Evolutionary conservation across 768 basidiomycete genomes (phyloP), one percentile per base, ranked within the genome.

Genomic region (Russula sp.): DNA sequence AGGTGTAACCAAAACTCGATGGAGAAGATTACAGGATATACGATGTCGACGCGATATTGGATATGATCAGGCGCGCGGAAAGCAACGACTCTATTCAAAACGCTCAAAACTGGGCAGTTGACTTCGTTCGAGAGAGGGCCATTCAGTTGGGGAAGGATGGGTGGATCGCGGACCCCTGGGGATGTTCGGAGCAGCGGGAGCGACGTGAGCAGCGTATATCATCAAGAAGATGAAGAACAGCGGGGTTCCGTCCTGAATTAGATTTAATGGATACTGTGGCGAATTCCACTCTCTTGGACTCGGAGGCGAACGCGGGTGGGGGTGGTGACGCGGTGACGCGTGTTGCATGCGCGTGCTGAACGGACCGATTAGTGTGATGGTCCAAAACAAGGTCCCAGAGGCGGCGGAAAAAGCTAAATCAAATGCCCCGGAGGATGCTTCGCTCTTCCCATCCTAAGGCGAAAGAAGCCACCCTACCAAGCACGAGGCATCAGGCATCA

Each of bases 401-500:
- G 57, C 22, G 42, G 5, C n/a, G n/a, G n/a, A n/a, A 52, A 57
- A 63, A 18, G 56, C 22, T 5, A 46, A 57, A 50, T 40, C 5
- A 22, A 36, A 36, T 49, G 52, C 61, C 13, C 34, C 13, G 26
- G 53, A 53, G n/a, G 14, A 42, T 36, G 30, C 52, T 53, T 2
- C 18, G 13, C 34, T 18, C 11, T 50, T 46, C 46, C 53, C 44
- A 62, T 24, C 36, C 48, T 49, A 57, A 30, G 22, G 53, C 18
- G 1, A 22, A 53, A 53, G 40, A 38, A 24, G 58, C 34, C 14
- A 32, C 26, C 36, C 5, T 16, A 18, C 16, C 24, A 18, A 28
- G 34, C 63, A 64, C 16, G 63, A 59, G 57, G 62, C 48, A 10
- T 32, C 52, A 42, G 24, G n/a, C 11, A 36, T 36, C 36, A 36